phyloP scores from a whole-genome alignment of 129 eudicot genomes.

The Rutidosis leptorrhynchoides region DNA sequence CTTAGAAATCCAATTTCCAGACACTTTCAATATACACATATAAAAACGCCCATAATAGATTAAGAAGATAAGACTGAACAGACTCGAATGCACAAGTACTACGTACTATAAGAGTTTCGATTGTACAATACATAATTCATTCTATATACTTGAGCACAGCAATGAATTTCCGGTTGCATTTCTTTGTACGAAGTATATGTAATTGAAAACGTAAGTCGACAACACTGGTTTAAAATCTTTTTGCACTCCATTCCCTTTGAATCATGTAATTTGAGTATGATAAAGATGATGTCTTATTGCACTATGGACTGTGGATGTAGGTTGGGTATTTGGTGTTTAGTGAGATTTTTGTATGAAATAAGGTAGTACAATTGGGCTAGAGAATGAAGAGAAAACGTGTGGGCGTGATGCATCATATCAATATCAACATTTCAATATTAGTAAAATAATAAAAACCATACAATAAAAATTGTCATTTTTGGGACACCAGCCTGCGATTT shows the following conservation, averaged over 20 bases:
- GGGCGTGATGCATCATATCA: conserved; percentile 38
- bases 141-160: no score
- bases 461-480: conserved; percentile 33
- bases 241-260: background rate
- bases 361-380: conserved; percentile 34
- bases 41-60: background rate
- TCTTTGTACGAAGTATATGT: no score
- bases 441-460: background rate
- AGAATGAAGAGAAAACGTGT: conserved; percentile 42
- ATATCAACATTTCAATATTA: conserved; percentile 7
- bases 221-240: background rate
- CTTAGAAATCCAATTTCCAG: background rate
- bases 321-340: conserved; percentile 12
- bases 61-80: no score
- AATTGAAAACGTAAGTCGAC: background rate
- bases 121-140: no score
- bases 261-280: background rate
- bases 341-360: conserved; percentile 15
- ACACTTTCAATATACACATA: background rate
- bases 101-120: no score
- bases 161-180: no score
- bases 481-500: conserved; percentile 42
- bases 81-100: no score
- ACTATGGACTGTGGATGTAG: background rate
- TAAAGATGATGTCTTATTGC: background rate